Evolutionary conservation across 495 filamentous ascomycete species (phyloP), one percentile per base, ranked within the genome.

Genomic region (Schizothecium vesticola): DNA sequence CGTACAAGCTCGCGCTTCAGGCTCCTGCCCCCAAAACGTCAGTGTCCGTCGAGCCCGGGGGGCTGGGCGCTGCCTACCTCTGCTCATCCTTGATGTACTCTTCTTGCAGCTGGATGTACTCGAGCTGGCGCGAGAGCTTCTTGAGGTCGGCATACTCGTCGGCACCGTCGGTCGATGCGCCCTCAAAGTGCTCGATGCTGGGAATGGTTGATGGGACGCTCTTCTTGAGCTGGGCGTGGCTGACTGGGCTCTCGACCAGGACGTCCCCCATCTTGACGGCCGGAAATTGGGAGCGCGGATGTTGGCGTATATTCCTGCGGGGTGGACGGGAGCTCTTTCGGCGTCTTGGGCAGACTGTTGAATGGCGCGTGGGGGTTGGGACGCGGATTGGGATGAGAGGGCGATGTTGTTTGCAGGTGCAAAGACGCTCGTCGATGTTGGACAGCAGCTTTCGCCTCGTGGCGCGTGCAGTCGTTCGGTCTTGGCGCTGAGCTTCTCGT

Each of bases 21-120:
- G 81, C 93, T 97, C 83, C 93, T 96, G 72, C 70, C 28, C 23
- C 33, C n/a, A 6, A 26, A 65, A n/a, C 56, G 64, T 73, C 69
- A 77, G 67, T 59, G 29, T 22, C 7, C 10, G 31, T 62, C 61
- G 21, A n/a, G 1, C 16, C 25, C 22, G 12, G 63, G 59, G 2
- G 16, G 25, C 1, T 19, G 25, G 63, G 31, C 19, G 36, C 23
- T 28, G 64, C 78, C 57, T 86, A 91, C 92, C 93, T 89, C 80
- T 99, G 95, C 85, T 99, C 95, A 86, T 99, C 96, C 83, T 99
- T 99, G 87, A 99, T 99, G 82, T 98, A 99, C 78, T 99, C 96
- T 82, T 99, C 95, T 81, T 99, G 95, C 71, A 99, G 86, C 78
- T 96, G 90, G 77, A 99, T 97, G 80, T 97, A 97, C 90, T 99